Evolutionary conservation across 2,329 filamentous ascomycete species (phyloP).

Genomic region (Aureobasidium sp.): DNA sequence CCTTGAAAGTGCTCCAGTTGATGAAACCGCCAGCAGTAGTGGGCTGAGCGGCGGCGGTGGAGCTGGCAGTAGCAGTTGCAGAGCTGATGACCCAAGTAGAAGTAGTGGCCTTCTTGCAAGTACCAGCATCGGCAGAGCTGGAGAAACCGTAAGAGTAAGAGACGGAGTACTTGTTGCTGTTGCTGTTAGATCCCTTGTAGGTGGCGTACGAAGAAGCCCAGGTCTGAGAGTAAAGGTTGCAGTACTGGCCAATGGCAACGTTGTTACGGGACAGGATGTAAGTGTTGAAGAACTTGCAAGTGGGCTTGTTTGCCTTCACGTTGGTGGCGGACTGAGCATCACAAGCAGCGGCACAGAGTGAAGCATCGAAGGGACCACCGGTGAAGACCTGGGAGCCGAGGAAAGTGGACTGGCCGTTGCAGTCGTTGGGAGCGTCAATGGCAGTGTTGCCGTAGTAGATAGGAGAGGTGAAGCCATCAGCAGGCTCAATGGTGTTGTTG

Average conservation of each 20-base stretch:
- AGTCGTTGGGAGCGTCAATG: conserved; percentile 25
- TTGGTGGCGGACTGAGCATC: conserved; percentile 16
- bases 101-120: conserved; percentile 10
- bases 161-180: conserved; percentile 15
- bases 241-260: conserved; percentile 20
- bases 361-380: conserved; percentile 20
- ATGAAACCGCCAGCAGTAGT: conserved; percentile 13
- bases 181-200: conserved; percentile 15
- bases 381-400: conserved; percentile 20
- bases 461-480: conserved; percentile 17
- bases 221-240: conserved; percentile 18
- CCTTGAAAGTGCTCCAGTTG: conserved; percentile 18
- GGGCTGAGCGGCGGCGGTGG: not conserved
- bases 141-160: conserved; percentile 14
- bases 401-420: conserved; percentile 18
- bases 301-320: conserved; percentile 12
- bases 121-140: conserved; percentile 14
- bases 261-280: conserved; percentile 15
- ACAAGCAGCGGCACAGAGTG: conserved; percentile 22
- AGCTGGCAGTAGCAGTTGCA: conserved; percentile 1
- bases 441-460: conserved; percentile 19
- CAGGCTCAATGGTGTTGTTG: conserved; percentile 20
- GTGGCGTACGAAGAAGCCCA: conserved; percentile 18
- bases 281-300: conserved; percentile 18
- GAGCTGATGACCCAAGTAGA: conserved; percentile 9